Base-by-base conservation (phyloP, 768 basidiomycete genomes). In the Lactarius indigo region DNA sequence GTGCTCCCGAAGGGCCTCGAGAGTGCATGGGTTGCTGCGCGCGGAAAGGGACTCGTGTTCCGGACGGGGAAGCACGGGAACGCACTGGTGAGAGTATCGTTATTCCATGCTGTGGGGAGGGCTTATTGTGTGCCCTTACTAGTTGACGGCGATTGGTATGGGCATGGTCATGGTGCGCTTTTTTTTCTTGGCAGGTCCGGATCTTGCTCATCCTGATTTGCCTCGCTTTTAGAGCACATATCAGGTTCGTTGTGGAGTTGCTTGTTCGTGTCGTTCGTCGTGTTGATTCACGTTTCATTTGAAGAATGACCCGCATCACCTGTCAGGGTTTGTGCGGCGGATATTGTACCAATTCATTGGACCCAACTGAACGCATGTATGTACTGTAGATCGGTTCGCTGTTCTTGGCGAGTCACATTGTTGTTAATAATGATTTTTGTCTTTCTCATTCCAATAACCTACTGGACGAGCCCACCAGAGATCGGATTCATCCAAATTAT, bases 261-360 rank as follows among this genome's bases (percentile, higher is more conserved):
- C 42, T 44, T 58, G 30, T 28, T 52, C 35, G 17, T 28, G 8
- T 23, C 2, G 35, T 26, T 12, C 50, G 12, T 52, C 26, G 13
- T 15, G 23, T 26, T 50, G 10, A 50, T 52, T n/a, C 26, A 33
- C 33, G 26, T 31, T 30, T 1, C 20, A 30, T 8, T 0, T 57
- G 2, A 64, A 85, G 82, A 81, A 84, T 74, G 88, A 93, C 70
- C 92, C 92, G 0, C 85, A 93, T 57, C 88, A 92, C 74, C 81
- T 96, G n/a, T 92, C 89, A 0, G 88, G 92, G 2, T 79, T 95
- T 15, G 91, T 95, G 5, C 81, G 92, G 69, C 81, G 88, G 66
- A 84, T 95, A 69, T 69, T 95, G 72, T 96, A 94, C 75, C 93
- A 96, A 73, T 92, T 95, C 67, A 86, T 96, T 73, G 93, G 94